Evolutionary conservation across 768 basidiomycete species (phyloP).

Genomic region (Russula sp.): DNA sequence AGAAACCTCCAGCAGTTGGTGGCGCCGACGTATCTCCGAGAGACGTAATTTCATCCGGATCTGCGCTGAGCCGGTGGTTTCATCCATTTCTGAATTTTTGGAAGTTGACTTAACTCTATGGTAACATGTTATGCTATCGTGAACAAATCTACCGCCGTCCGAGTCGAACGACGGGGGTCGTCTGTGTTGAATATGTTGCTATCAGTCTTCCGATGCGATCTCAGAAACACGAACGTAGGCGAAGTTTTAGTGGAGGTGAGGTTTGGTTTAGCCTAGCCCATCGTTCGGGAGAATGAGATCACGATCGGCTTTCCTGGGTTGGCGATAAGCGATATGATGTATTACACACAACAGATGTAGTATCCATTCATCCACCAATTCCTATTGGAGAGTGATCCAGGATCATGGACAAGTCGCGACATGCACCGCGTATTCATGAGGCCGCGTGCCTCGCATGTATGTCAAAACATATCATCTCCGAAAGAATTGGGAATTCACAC

Average conservation of each 20-base stretch:
- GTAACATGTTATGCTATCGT: neutral
- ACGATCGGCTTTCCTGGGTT: constrained; percentile 3
- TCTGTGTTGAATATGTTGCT: neutral
- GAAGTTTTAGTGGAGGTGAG: neutral
- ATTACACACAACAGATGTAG: neutral
- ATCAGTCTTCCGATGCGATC: neutral
- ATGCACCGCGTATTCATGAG: neutral
- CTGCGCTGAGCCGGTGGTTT: constrained; percentile 6
- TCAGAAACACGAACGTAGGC: neutral
- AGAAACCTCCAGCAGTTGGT: neutral
- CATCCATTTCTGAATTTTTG: neutral
- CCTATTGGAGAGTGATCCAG: neutral
- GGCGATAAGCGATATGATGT: neutral
- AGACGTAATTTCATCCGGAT: neutral
- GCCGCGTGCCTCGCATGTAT: neutral
- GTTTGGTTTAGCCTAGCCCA: neutral
- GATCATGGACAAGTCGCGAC: neutral
- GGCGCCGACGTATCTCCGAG: neutral
- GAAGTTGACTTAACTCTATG: neutral
- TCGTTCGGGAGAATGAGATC: neutral
- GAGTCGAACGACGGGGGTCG: neutral
- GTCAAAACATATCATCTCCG: neutral
- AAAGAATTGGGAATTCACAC: neutral
- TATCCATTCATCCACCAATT: neutral
- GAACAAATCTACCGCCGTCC: neutral